Conservation (phyloP, 2,329 filamentous ascomycete genomes). For the Diaporthe amygdali region DNA sequence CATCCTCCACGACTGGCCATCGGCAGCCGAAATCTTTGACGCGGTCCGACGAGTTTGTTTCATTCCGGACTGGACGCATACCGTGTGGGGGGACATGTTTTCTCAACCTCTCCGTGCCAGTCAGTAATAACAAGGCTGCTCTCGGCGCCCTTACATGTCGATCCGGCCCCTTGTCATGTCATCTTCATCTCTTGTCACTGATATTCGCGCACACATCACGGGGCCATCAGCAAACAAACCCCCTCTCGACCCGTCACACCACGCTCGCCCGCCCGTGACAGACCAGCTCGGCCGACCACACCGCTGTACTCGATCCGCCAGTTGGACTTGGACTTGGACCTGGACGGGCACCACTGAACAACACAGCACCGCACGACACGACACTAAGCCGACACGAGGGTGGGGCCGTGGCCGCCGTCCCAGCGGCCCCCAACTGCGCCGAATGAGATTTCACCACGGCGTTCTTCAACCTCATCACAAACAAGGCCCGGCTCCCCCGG, state of each 20-base stretch:
- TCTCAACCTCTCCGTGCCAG: not conserved
- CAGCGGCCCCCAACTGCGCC: slow-evolving; percentile 23
- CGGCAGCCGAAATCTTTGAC: not conserved
- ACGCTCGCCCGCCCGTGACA: slow-evolving; percentile 1
- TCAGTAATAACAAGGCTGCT: not conserved
- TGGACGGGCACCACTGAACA: not conserved
- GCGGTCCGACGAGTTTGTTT: not conserved
- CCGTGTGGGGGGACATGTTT: not conserved
- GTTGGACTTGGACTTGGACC: not conserved
- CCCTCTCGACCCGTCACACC: not conserved
- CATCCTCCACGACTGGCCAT: not conserved
- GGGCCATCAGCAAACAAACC: not conserved
- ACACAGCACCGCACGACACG: not conserved
- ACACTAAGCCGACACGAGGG: slow-evolving; percentile 4
- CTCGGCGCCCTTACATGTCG: not conserved
- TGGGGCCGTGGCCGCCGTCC: slow-evolving; percentile 23
- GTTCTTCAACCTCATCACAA: slow-evolving; percentile 1
- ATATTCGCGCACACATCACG: not conserved
- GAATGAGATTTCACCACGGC: slow-evolving; percentile 23
- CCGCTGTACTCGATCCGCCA: not conserved
- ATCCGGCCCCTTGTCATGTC: not conserved
- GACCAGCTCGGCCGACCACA: slow-evolving; percentile 2
- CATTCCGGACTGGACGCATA: not conserved
- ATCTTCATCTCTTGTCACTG: not conserved
- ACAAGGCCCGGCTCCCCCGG: slow-evolving; percentile 10